Base-by-base conservation (phyloP, 2,329 filamentous ascomycete species). In the Aureobasidium sp. region DNA sequence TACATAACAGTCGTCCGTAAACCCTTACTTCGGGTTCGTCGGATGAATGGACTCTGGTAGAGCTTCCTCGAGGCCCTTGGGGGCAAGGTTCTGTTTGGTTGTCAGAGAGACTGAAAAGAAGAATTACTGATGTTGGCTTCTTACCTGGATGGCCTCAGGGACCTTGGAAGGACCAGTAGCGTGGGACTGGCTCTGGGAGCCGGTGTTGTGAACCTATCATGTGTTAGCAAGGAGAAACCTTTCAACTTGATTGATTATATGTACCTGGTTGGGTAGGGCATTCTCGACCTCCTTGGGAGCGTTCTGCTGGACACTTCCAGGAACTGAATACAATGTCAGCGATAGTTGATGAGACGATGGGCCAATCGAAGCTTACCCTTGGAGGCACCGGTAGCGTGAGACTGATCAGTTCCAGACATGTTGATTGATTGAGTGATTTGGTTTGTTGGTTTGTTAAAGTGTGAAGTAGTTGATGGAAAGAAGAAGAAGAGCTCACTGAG, bases 351-450 rank as follows among this genome's bases (percentile, higher is more conserved):
- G 14, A 2, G 20, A 9, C 14, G 14, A 11, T 14, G 3, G 41
- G 12, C 25, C 8, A 29, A n/a, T 6, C n/a, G 31, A 22, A 20
- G 25, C 27, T 2, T 53, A 62, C 59, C 59, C 49, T 62, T 45
- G 49, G 60, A 62, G 42, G 20, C 60, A 22, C 60, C 60, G 51
- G 36, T 20, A 22, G 60, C 42, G 60, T 62, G 60, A 47, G 60
- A 62, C 27, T 62, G 60, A 42, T 55, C 41, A 29, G 42, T 62
- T 44, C 59, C 59, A 59, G 60, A 37, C 60, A 62, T 62, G 20
- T 12, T 62, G 39, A n/a, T 62, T 42, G 45, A 25, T 25, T 47
- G n/a, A n/a, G n/a, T n/a, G n/a, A n/a, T n/a, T n/a, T 49, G 11
- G 15, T n/a, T 57, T 1, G 31, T 34, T 44, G 34, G 17, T 36